Conservation (phyloP, 805 yeast species). For the Myxozyma mucilagina region DNA sequence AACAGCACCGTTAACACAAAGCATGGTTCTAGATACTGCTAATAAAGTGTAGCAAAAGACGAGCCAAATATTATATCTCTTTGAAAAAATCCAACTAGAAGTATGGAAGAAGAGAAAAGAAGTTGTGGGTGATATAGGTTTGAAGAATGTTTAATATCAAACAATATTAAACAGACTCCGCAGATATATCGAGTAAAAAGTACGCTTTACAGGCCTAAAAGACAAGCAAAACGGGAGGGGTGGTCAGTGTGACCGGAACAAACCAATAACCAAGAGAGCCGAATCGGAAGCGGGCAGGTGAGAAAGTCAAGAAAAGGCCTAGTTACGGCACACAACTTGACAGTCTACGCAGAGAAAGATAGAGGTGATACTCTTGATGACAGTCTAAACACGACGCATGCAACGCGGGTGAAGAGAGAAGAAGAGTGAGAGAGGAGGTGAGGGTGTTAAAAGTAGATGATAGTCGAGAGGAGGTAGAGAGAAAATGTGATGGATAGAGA, state of each 20-base stretch:
- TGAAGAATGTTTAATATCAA: background rate
- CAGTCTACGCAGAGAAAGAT: conserved; percentile 11
- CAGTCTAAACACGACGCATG: background rate
- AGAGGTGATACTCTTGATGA: background rate
- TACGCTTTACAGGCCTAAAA: no score
- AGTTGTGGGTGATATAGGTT: background rate
- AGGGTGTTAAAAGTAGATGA: background rate
- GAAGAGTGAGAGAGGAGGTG: background rate
- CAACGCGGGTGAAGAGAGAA: conserved; percentile 2
- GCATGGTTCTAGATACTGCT: background rate
- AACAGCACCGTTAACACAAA: background rate
- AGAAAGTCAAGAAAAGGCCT: background rate
- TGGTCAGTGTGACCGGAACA: conserved; percentile 31
- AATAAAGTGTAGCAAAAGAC: background rate
- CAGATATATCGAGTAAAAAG: no score
- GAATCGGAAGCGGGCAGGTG: conserved; percentile 8
- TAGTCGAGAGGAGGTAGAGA: background rate
- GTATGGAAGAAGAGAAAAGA: background rate
- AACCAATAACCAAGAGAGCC: conserved; percentile 14
- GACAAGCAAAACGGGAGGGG: background rate
- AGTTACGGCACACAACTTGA: background rate
- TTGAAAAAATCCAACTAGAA: background rate
- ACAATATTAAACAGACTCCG: background rate
- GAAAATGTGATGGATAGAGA: background rate
- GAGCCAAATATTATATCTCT: background rate